Evolutionary conservation across 2,329 filamentous ascomycete genomes (phyloP), one percentile per base, ranked within the genome.

Genomic region (Sporothrix mexicana): DNA sequence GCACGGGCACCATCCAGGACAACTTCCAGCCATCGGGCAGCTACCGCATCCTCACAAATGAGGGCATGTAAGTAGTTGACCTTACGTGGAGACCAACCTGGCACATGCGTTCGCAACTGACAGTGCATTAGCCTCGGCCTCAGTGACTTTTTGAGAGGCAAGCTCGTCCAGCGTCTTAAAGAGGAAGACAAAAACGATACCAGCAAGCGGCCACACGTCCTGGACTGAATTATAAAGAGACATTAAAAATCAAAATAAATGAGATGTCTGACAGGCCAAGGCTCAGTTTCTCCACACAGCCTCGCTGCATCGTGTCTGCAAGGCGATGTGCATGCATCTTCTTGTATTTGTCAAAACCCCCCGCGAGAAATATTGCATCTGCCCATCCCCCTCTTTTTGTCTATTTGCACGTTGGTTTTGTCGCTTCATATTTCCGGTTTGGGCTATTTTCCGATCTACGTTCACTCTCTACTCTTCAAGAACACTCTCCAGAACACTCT

Each of bases 41-140:
- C 17, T 91, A 91, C 78, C 86, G 90, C 51, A 82, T 91, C 43
- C 77, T 92, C 69, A 92, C 90, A 0, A 88, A 89, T 69, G 86
- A 91, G 80, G 90, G 90, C 78, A 89, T 92, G 89, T 91, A 79
- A 88, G 89, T 87, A 20, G 17, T 7, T 53, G 13, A 7, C 2
- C 5, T 15, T 13, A 3, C 30, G 0, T 5, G 15, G 2, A 23
- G n/a, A 1, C 7, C 41, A 20, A 6, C 8, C 17, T 53, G 1
- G 41, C 12, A 3, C 13, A 6, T 5, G n/a, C 10, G n/a, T 12
- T n/a, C 41, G 12, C 61, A 13, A 20, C 23, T 62, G 13, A 70
- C 49, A 25, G 23, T 10, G 5, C 13, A 25, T 8, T 72, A 88
- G 86, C 70, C 81, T 89, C 47, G 86, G 86, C 2, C 77, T 89